Evolutionary conservation across 2,329 filamentous ascomycete genomes (phyloP).

Genomic region (Penicillium sp.): DNA sequence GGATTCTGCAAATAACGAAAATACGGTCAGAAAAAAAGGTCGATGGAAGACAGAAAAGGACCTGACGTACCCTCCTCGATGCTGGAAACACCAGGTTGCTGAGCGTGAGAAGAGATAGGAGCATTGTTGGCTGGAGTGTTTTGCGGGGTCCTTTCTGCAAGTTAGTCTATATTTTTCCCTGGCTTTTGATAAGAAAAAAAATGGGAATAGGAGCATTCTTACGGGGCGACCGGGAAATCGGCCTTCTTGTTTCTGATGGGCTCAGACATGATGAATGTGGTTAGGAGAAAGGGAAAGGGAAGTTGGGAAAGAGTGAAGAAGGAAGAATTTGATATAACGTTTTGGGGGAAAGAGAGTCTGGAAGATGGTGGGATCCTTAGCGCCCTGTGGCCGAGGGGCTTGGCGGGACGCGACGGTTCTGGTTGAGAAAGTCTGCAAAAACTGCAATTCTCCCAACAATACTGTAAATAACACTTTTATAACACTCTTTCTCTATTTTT

Average conservation of each 20-base stretch:
- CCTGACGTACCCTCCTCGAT: constrained; percentile 86
- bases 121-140: constrained; percentile 96
- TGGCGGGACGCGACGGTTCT: constrained; percentile 35
- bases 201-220: constrained; percentile 38
- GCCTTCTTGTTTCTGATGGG: constrained; percentile 65
- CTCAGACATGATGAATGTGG: constrained; percentile 59
- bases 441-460: constrained; percentile 31
- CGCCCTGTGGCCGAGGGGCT: constrained; percentile 41
- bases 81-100: constrained; percentile 87
- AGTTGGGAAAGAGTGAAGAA: constrained; percentile 25
- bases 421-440: constrained; percentile 22
- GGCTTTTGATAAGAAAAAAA: constrained; percentile 17
- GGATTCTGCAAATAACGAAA: constrained; percentile 62
- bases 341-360: constrained; percentile 31
- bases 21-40: constrained; percentile 11
- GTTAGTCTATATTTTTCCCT: constrained; percentile 23
- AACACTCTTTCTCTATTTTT: neutral
- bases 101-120: constrained; percentile 94
- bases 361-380: constrained; percentile 42
- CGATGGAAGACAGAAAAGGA: constrained; percentile 3
- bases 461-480: constrained; percentile 4
- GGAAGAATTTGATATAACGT: constrained; percentile 39
- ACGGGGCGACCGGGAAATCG: constrained; percentile 61
- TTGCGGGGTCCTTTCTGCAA: constrained; percentile 75
- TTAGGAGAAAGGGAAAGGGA: constrained; percentile 9